Conservation (phyloP, 371 early-diverging fungal genomes). For the Mucor indicus region DNA sequence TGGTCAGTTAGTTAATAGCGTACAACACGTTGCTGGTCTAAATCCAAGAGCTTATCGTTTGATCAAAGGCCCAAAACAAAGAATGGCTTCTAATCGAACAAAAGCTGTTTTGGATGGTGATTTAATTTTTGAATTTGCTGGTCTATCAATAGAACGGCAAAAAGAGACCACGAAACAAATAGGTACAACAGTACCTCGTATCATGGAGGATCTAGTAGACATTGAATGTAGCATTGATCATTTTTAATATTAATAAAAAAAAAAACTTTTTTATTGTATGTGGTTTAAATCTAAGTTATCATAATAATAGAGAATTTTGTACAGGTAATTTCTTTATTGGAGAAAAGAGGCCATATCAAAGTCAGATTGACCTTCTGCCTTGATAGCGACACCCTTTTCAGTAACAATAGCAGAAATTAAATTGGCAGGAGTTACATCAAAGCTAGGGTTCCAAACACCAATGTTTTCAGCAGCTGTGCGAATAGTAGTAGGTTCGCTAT, state of each 20-base stretch:
- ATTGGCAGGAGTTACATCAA: slow-evolving; percentile 90
- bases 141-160: slow-evolving; percentile 69
- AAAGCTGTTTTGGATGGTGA: slow-evolving; percentile 85
- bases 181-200: slow-evolving; percentile 78
- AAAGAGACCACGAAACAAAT: slow-evolving; percentile 85
- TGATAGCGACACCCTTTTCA: slow-evolving; percentile 82
- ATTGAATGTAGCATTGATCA: slow-evolving; percentile 67
- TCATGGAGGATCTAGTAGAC: slow-evolving; percentile 83
- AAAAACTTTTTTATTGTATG: not conserved
- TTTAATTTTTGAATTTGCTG: slow-evolving; percentile 71
- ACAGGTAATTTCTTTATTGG: not conserved
- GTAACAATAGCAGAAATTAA: slow-evolving; percentile 94
- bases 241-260: slow-evolving; percentile 51
- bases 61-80: slow-evolving; percentile 57
- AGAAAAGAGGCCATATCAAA: slow-evolving; percentile 64
- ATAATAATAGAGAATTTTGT: too few relatives aligned
- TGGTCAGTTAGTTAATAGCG: slow-evolving; percentile 73
- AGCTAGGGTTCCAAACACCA: slow-evolving; percentile 94
- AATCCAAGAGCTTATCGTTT: slow-evolving; percentile 85
- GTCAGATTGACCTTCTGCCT: slow-evolving; percentile 45
- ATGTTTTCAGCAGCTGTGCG: slow-evolving; percentile 83
- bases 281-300: not conserved
- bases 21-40: slow-evolving; percentile 85
- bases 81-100: slow-evolving; percentile 63
- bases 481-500: slow-evolving; percentile 51